Evolutionary conservation across 768 basidiomycete species (phyloP), one percentile per base, ranked within the genome.

Genomic region (Rhizopogon vulgaris): DNA sequence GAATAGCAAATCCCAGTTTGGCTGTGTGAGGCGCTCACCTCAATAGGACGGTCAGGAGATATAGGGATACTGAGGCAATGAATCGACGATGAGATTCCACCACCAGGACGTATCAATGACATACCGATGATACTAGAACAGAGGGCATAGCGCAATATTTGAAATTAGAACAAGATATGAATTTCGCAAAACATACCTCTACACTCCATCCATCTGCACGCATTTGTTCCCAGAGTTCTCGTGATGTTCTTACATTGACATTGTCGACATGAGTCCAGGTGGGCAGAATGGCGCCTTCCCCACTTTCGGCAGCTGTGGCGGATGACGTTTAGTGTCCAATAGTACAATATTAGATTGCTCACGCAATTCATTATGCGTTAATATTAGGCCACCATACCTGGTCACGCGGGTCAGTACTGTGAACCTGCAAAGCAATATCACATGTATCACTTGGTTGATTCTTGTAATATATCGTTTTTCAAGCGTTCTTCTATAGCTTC

Each of bases 351-450:
- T 34, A 3, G 2, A 30, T 14, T 34, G 27, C 79, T 54, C 63
- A 87, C 87, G 84, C 54, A 92, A 74, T 75, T 98, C 94, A 61
- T 97, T 92, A 63, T 98, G 96, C 0, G 94, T 94, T 48, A 98
- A 73, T 36, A 99, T 73, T 37, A 98, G 73, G 3, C 96, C 94
- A 3, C 94, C 94, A 59, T 86, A 93, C 62, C 90, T 91, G 47
- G 45, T 46, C 32, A 54, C 18, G 34, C 48, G 42, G 30, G 32
- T 66, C 14, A 60, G 56, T 43, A 49, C 6, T 10, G 7, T 30
- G 30, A 28, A 25, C 27, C 9, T 11, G 27, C 3, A 25, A 46
- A 41, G 51, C 12, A 37, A 10, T 38, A 10, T 22, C 56, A 8
- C n/a, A 22, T 42, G 9, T 52, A 69, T 52, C 58, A 88, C 87